Conservation (phyloP, 1,284 basidiomycete genomes). For the Termitomyces sp. region DNA sequence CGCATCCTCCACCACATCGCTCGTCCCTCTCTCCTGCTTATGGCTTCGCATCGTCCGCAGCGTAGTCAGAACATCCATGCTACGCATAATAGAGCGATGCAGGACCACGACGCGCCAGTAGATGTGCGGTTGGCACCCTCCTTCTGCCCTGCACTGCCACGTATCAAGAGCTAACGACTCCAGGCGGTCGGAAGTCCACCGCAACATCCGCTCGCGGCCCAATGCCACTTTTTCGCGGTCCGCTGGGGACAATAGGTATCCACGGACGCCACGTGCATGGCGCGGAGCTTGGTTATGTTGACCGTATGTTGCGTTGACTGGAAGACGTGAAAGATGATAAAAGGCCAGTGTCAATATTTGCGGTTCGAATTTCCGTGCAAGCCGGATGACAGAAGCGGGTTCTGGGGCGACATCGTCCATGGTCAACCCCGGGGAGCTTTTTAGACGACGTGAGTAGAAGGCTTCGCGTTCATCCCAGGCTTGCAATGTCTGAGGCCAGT, state of each 20-base stretch:
- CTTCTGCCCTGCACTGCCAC: conserved; percentile 19
- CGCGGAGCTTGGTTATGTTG: conserved; percentile 16
- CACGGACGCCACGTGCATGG: conserved; percentile 17
- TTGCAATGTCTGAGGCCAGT: conserved; percentile 21
- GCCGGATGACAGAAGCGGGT: conserved; percentile 21
- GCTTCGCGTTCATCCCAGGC: conserved; percentile 21
- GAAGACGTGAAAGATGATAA: conserved; percentile 20
- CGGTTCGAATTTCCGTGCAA: conserved; percentile 20
- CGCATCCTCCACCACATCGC: conserved; percentile 17
- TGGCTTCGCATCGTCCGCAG: conserved; percentile 20
- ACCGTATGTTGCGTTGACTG: conserved; percentile 18
- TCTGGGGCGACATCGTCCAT: conserved; percentile 23
- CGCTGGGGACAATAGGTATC: conserved; percentile 16
- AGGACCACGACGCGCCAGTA: conserved; percentile 21
- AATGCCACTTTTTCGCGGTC: conserved; percentile 18
- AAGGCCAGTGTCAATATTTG: conserved; percentile 17
- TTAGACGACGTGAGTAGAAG: conserved; percentile 18
- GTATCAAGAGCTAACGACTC: conserved; percentile 19
- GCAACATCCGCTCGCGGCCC: conserved; percentile 20
- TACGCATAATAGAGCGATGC: conserved; percentile 20
- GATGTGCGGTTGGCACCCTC: conserved; percentile 18
- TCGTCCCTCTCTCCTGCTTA: conserved; percentile 19
- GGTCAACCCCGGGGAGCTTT: conserved; percentile 12
- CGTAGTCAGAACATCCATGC: conserved; percentile 19
- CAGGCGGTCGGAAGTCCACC: conserved; percentile 18